phyloP scores from a whole-genome alignment of 352 stramenopile species.

The Blastocystis hominis region DNA sequence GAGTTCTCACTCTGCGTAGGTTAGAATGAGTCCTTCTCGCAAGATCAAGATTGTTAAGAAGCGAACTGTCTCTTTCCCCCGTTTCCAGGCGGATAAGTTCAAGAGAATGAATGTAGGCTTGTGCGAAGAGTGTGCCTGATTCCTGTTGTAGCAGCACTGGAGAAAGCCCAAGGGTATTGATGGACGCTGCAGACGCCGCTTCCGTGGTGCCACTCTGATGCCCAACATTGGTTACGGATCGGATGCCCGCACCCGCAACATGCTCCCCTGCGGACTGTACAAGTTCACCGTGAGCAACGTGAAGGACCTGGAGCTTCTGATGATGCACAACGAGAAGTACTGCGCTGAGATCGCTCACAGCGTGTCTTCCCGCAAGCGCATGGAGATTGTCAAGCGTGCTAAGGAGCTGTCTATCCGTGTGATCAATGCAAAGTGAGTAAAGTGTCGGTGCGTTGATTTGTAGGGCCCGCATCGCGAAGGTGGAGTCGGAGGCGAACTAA shows the following conservation, averaged over 20 bases:
- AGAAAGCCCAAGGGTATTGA: slow-evolving; percentile 99
- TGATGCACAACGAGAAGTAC: slow-evolving; percentile 93
- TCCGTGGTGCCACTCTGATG: slow-evolving; percentile 95
- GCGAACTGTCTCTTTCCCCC: slow-evolving; percentile 98
- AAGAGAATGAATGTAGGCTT: slow-evolving; percentile 72
- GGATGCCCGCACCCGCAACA: slow-evolving; percentile 93
- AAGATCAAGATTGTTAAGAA: slow-evolving; percentile 95
- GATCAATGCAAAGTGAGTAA: slow-evolving; percentile 74
- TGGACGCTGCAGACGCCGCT: slow-evolving; percentile 91
- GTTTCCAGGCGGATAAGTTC: slow-evolving; percentile 78
- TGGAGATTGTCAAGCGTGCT: slow-evolving; percentile 90
- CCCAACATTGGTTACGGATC: slow-evolving; percentile 96
- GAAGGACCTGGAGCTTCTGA: slow-evolving; percentile 88
- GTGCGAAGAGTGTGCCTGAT: slow-evolving; percentile 68
- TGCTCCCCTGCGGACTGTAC: slow-evolving; percentile 93
- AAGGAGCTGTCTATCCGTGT: slow-evolving; percentile 95
- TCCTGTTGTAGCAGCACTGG: slow-evolving; percentile 82
- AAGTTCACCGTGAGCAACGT: slow-evolving; percentile 97
- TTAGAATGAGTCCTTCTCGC: slow-evolving; percentile 63
- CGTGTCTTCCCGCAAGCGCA: slow-evolving; percentile 87
- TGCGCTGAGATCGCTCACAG: slow-evolving; percentile 93
- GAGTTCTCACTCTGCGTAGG: not conserved
- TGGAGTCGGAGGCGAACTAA: not conserved
- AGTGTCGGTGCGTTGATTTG: not conserved
- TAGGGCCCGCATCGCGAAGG: not conserved